Base-by-base conservation (phyloP, 2,329 filamentous ascomycete species). In the Aspergillus thermomutatus region DNA sequence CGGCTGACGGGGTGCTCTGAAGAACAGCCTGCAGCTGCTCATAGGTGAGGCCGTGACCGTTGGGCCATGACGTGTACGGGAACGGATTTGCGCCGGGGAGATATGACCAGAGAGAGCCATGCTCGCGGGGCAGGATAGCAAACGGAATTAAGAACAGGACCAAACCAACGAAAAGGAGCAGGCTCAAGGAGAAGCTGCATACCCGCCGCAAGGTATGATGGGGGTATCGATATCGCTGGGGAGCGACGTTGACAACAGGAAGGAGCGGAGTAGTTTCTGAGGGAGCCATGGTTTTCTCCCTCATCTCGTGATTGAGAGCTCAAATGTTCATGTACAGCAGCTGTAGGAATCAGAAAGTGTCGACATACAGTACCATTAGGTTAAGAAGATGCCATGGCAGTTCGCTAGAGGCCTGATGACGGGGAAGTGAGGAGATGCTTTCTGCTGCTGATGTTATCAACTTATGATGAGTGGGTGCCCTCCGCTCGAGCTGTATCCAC, bases 11-110 rank as follows among this genome's bases (percentile, higher is more conserved):
- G 1, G 82, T 85, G 14, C 76, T 73, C 4, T 79, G 71, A 27
- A 87, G 71, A 43, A 86, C 78, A 23, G 79, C 70, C 64, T 83
- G 79, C 48, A 88, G 75, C 41, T 83, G 77, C n/a, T 79, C 71
- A 61, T 81, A 85, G 26, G 74, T 73, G 48, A 87, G 65, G 14
- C 82, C 81, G 43, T 73, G 59, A 11, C 72, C 71, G 34, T 74
- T 65, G 0, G 77, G 76, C 77, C 76, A 79, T 45, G 70, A 66
- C 9, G 60, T 49, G 50, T 75, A 67, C 17, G 77, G 72, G 53
- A 71, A 70, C 43, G 75, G 67, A 25, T 67, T 61, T 1, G 72
- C 66, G 59, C 75, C 71, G n/a, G 77, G 77, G 1, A 76, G 58
- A 61, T 76, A 77, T 25, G 72, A 70, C 66, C 69, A 72, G 23